phyloP scores from a whole-genome alignment of 805 yeast species.

The Saccharomycopsis vini region DNA sequence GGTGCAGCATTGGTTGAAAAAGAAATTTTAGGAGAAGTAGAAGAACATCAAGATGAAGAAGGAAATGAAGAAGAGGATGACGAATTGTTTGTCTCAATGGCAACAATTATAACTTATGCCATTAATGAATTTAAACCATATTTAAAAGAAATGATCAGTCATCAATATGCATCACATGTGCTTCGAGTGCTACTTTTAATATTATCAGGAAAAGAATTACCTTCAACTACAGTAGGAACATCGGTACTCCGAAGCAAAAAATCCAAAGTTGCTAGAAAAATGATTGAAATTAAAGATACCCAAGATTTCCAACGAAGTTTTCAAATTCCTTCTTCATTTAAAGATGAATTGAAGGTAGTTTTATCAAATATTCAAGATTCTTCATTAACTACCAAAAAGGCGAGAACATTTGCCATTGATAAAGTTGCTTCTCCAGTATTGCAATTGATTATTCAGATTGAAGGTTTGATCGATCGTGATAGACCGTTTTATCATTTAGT shows the following conservation, averaged over 20 bases:
- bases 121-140: conserved; percentile 58
- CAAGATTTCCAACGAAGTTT: conserved; percentile 54
- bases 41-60: conserved; percentile 27
- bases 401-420: conserved; percentile 71
- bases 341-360: conserved; percentile 45
- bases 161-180: conserved; percentile 85
- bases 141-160: conserved; percentile 49
- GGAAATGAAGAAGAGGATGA: conserved; percentile 29
- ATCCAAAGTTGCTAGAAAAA: conserved; percentile 83
- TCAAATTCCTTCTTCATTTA: conserved; percentile 65
- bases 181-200: conserved; percentile 64
- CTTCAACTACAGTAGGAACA: conserved; percentile 59
- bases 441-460: conserved; percentile 69
- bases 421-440: conserved; percentile 81
- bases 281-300: conserved; percentile 79
- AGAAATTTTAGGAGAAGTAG: conserved; percentile 45
- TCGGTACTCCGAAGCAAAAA: conserved; percentile 74
- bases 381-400: conserved; percentile 20
- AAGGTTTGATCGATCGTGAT: conserved; percentile 70
- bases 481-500: conserved; percentile 61
- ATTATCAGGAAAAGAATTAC: conserved; percentile 68
- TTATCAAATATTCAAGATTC: conserved; percentile 24
- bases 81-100: conserved; percentile 47
- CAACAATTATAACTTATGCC: conserved; percentile 54
- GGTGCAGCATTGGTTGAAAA: conserved; percentile 66